Base-by-base conservation (phyloP, 331 rosid species). In the Saraca asoca region DNA sequence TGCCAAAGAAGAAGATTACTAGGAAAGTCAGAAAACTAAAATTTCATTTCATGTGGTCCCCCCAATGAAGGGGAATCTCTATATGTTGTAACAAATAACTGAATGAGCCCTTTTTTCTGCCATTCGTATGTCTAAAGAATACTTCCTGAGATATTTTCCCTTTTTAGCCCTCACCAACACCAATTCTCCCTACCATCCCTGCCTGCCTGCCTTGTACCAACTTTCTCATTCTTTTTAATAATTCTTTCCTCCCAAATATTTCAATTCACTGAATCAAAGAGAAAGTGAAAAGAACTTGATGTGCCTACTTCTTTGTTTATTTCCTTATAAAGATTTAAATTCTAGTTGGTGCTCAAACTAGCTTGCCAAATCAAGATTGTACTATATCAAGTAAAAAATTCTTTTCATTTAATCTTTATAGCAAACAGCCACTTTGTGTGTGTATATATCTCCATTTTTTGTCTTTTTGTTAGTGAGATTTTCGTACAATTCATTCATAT, bases 31-130 rank as follows among this genome's bases (percentile, higher is more conserved):
- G 33, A 33, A 24, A 56, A 55, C 0, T 51, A 62, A 12, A 56
- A 20, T 41, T 5, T 64, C 58, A 53, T 34, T 48, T 33, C 57
- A 76, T 72, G 81, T 78, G 87, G 90, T 76, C 44, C 85, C 79
- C 80, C 31, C 80, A 38, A 7, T 31, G 57, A 49, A 52, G 46
- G 58, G 56, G 78, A 81, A 66, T 81, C 81, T 75, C 66, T 20
- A 64, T 65, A 24, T 24, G 31, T 1, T 24, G 3, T 24, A 69
- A 70, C 82, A 69, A 69, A 10, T 39, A 80, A 68, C 78, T 50
- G 68, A 75, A 65, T 15, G 12, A 52, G 7, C 68, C 34, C 44
- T 7, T 63, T 64, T 63, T 59, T 10, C 71, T 63, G 31, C 33
- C 35, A 57, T 66, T 59, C 29, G 37, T 60, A 78, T 52, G 68